Evolutionary conservation across 2,329 filamentous ascomycete species (phyloP).

Genomic region (Fusarium secorum): DNA sequence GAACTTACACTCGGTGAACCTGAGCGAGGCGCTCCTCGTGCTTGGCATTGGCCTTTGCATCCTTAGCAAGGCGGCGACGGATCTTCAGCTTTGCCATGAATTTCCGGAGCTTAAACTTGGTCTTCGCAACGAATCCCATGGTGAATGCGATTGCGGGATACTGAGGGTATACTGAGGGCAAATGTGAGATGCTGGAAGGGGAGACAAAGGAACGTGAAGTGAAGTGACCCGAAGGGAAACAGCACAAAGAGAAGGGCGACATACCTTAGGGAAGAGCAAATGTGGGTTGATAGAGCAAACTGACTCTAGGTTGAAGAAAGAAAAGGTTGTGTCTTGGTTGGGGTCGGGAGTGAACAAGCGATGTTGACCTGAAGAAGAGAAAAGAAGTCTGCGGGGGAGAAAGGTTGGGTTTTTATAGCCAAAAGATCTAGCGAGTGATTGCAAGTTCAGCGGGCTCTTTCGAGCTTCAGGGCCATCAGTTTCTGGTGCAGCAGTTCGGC

Average conservation of each 20-base stretch:
- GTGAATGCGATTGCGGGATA: rapidly evolving
- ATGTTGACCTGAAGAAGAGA: constrained; percentile 3
- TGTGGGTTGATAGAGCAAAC: no score
- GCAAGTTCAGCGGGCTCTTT: background rate
- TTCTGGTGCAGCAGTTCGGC: background rate
- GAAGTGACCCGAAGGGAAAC: background rate
- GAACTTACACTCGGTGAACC: constrained; percentile 5
- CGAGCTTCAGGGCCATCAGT: background rate
- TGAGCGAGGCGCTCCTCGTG: rapidly evolving
- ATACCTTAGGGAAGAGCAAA: background rate
- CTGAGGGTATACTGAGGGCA: background rate
- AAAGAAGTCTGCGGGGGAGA: background rate
- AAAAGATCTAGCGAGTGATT: background rate
- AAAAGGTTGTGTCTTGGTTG: background rate
- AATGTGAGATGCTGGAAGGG: background rate
- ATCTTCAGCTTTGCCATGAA: rapidly evolving
- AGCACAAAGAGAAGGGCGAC: background rate
- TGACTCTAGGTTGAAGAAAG: background rate
- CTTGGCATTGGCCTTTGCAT: no score
- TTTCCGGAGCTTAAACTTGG: background rate
- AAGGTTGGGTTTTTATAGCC: constrained; percentile 6
- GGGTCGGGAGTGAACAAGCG: background rate
- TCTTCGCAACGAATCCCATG: rapidly evolving
- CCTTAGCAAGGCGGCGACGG: rapidly evolving
- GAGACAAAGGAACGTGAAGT: background rate